Conservation (phyloP, 257 asterid genomes). For the Gardenia jasminoides region DNA sequence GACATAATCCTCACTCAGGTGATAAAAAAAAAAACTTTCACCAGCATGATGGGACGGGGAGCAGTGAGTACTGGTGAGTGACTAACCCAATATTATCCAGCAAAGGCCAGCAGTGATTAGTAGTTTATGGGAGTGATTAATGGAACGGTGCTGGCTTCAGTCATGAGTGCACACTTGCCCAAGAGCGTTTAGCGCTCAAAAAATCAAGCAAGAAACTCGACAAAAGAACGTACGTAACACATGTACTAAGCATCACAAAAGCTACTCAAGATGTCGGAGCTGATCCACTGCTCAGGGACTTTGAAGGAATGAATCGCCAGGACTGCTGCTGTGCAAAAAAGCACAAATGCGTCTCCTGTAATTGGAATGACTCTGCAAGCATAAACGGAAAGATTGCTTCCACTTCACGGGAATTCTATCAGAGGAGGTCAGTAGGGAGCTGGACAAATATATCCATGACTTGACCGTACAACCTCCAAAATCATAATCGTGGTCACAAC, state of each 20-base stretch:
- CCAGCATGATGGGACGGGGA: not conserved
- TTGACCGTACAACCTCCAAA: not conserved
- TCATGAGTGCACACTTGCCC: not conserved
- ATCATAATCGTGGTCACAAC: not conserved
- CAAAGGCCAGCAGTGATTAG: not conserved
- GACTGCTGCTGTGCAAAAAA: not conserved
- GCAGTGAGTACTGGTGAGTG: not conserved
- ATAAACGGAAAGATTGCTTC: constrained; percentile 5
- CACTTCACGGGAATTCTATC: not conserved
- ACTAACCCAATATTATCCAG: not conserved
- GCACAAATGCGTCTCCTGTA: constrained; percentile 7
- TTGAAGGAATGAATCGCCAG: not conserved
- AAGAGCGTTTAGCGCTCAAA: not conserved
- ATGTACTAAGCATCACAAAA: too few species aligned
- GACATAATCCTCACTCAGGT: not conserved
- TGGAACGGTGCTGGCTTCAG: not conserved
- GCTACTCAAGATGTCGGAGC: not conserved
- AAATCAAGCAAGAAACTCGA: not conserved
- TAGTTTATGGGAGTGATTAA: not conserved
- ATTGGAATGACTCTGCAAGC: constrained; percentile 21
- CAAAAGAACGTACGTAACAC: too few species aligned
- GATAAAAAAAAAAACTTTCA: not conserved
- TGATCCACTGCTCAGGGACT: not conserved
- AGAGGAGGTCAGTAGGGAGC: not conserved
- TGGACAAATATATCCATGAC: not conserved